Conservation (phyloP, 495 filamentous ascomycete species). For the Staphylotrichum tortipilum region DNA sequence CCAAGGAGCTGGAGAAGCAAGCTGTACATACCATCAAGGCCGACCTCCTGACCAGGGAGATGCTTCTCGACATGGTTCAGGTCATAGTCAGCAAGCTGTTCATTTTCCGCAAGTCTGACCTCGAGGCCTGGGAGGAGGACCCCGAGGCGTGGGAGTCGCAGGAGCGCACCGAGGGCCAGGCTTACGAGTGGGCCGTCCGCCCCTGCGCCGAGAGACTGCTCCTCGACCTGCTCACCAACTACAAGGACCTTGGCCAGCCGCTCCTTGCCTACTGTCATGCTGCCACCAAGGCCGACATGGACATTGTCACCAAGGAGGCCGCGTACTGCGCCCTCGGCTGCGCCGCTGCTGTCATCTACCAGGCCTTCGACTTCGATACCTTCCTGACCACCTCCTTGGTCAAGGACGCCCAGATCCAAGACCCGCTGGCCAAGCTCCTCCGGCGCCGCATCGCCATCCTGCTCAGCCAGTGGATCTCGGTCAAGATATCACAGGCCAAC, state of each 20-base stretch:
- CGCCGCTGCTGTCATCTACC: conserved; percentile 63
- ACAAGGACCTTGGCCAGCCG: conserved; percentile 66
- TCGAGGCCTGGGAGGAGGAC: conserved; percentile 84
- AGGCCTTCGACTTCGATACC: conserved; percentile 65
- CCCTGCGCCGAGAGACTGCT: conserved; percentile 91
- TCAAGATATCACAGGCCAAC: conserved; percentile 57
- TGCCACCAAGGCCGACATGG: conserved; percentile 55
- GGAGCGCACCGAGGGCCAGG: conserved; percentile 69
- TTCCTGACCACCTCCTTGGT: conserved; percentile 69
- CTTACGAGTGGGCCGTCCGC: conserved; percentile 79
- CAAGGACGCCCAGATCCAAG: conserved; percentile 67
- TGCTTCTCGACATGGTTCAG: conserved; percentile 72
- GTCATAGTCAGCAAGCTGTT: conserved; percentile 80
- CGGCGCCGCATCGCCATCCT: conserved; percentile 79
- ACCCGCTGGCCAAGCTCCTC: conserved; percentile 75
- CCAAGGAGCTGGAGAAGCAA: conserved; percentile 59
- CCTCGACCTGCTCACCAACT: conserved; percentile 80
- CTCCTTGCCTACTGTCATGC: conserved; percentile 70
- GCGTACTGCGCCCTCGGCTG: conserved; percentile 88
- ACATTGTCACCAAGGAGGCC: conserved; percentile 81
- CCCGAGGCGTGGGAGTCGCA: conserved; percentile 86
- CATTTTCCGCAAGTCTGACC: conserved; percentile 73
- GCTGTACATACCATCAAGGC: conserved; percentile 57
- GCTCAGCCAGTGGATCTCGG: conserved; percentile 78
- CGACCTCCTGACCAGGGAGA: conserved; percentile 62